Evolutionary conservation across 1,284 basidiomycete species (phyloP).

Genomic region (Marasmius fiardii): DNA sequence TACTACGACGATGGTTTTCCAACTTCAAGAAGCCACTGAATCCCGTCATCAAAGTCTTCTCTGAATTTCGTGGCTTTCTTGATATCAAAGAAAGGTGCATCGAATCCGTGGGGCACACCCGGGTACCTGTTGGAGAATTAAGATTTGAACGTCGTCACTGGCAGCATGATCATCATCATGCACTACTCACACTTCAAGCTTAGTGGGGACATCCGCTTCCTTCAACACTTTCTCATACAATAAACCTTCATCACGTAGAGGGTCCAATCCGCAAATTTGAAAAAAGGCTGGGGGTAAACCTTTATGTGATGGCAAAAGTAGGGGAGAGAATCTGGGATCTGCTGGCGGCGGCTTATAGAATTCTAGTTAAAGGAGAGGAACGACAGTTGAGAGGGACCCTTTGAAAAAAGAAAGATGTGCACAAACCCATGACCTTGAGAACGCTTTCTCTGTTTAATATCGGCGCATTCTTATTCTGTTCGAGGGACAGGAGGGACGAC

Average conservation of each 20-base stretch:
- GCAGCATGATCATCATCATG: no score
- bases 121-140: constrained; percentile 7
- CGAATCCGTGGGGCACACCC: constrained; percentile 11
- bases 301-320: constrained; percentile 6
- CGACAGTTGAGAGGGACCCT: no score
- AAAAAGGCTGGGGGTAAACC: constrained; percentile 11
- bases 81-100: not conserved
- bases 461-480: constrained; percentile 13
- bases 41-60: not conserved
- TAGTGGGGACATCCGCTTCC: constrained; percentile 10
- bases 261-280: constrained; percentile 13
- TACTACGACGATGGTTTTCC: no score
- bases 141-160: not conserved
- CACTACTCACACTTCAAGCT: constrained; percentile 9
- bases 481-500: constrained; percentile 5
- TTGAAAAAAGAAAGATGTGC: no score
- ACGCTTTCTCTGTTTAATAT: not conserved
- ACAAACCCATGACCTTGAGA: not conserved
- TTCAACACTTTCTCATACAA: constrained; percentile 11
- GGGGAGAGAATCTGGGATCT: constrained; percentile 11
- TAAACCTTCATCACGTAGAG: constrained; percentile 13
- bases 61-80: not conserved
- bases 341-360: constrained; percentile 1
- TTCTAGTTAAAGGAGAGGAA: not conserved
- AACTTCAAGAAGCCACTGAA: not conserved